Evolutionary conservation across 2,329 filamentous ascomycete species (phyloP).

Genomic region (Dactylellina drechsleri): DNA sequence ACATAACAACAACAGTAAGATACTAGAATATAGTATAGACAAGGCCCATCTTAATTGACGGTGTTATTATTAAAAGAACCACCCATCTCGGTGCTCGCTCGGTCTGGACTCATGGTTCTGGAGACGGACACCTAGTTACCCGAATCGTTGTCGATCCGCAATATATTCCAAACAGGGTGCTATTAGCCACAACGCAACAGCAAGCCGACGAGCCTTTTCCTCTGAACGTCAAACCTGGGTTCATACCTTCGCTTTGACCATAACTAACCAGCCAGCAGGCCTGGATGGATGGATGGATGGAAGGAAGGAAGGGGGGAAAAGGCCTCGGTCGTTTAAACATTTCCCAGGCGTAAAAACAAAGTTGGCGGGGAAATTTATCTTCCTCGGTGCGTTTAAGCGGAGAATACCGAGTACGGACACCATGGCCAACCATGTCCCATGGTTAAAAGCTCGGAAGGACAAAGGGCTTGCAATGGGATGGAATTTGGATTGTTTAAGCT

Average conservation of each 20-base stretch:
- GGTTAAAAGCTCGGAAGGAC: background rate
- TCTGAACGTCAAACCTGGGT: constrained; percentile 11
- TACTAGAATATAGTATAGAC: background rate
- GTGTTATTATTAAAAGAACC: background rate
- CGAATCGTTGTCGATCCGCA: constrained; percentile 42
- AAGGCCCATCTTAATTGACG: background rate
- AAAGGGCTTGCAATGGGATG: too few species aligned
- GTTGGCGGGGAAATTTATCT: constrained; percentile 36
- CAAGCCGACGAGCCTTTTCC: constrained; percentile 39
- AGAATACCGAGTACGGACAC: background rate
- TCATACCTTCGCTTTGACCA: background rate
- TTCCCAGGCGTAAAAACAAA: background rate
- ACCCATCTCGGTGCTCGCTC: background rate
- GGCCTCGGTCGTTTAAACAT: too few species aligned
- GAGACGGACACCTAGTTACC: constrained; percentile 1
- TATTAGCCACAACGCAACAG: constrained; percentile 53
- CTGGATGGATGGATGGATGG: background rate
- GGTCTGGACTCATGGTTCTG: background rate
- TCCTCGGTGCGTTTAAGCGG: constrained; percentile 6
- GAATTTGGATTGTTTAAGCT: too few species aligned
- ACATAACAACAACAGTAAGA: background rate
- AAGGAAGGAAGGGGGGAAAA: background rate
- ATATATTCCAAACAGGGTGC: constrained; percentile 45
- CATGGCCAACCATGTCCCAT: background rate
- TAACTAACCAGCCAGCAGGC: background rate